These are phyloP conservation scores for Didymella sp. DNA, from an alignment of 2,329 filamentous ascomycete species.

Conservation along the genomic window DNA sequence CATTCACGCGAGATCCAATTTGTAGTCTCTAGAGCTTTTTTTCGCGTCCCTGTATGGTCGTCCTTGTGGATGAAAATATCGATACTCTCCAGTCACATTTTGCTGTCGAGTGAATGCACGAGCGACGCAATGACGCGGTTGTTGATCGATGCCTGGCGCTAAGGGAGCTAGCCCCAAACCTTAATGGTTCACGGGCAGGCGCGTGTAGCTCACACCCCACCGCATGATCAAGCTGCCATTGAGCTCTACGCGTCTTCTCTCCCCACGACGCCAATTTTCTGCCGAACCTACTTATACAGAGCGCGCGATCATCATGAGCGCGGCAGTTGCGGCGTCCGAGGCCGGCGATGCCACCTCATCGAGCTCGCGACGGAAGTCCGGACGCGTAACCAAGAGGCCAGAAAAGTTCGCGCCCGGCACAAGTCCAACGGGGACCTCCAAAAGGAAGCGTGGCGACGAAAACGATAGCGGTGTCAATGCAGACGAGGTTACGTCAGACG, in stretches of 20 bases:
- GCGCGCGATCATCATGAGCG: constrained; percentile 44
- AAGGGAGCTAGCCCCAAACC: constrained; percentile 14
- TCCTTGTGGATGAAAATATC: background rate
- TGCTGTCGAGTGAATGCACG: background rate
- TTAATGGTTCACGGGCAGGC: constrained; percentile 16
- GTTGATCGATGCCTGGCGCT: constrained; percentile 7
- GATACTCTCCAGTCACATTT: background rate
- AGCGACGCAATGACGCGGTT: constrained; percentile 16
- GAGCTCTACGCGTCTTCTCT: constrained; percentile 23
- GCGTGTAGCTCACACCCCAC: constrained; percentile 28
- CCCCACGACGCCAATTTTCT: constrained; percentile 10
- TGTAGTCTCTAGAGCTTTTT: too few relatives aligned
- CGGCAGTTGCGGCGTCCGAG: constrained; percentile 34
- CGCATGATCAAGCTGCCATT: constrained; percentile 29
- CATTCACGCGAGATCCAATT: too few relatives aligned
- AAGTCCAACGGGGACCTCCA: constrained; percentile 41
- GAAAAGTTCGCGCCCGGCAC: constrained; percentile 41
- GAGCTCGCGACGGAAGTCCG: constrained; percentile 49
- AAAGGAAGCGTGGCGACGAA: constrained; percentile 47
- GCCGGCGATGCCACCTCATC: constrained; percentile 36
- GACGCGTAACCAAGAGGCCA: constrained; percentile 51
- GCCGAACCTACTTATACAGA: constrained; percentile 8
- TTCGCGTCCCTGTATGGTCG: too few relatives aligned
- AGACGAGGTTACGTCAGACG: constrained; percentile 36
- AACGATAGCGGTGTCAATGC: constrained; percentile 41